phyloP scores from a whole-genome alignment of 257 asterid genomes.

The Fraxinus pennsylvanica region DNA sequence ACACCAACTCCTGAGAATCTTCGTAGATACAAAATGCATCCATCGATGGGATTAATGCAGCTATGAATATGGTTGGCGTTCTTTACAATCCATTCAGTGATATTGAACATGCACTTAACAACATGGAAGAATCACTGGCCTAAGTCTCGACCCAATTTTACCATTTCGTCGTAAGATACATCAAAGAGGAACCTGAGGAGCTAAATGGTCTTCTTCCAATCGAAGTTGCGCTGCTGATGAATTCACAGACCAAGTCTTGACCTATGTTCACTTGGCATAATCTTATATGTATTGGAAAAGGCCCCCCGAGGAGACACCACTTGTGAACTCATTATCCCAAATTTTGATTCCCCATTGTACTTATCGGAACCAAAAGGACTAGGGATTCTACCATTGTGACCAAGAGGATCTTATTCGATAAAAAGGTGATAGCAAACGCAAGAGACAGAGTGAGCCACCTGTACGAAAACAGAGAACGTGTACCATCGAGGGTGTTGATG shows the following conservation, averaged over 20 bases:
- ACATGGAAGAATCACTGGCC: slow-evolving; percentile 6
- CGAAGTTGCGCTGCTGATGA: no score
- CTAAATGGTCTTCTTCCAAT: background rate
- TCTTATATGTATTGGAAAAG: background rate
- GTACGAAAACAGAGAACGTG: background rate
- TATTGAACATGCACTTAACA: no score
- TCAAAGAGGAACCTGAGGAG: background rate
- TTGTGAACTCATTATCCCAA: no score
- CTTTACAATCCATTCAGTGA: slow-evolving; percentile 2
- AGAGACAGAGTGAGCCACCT: background rate
- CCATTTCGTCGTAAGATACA: slow-evolving; percentile 27
- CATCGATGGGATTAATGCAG: slow-evolving; percentile 1
- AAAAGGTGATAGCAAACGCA: slow-evolving; percentile 3
- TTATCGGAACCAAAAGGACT: background rate
- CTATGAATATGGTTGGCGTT: background rate
- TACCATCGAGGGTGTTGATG: slow-evolving; percentile 24
- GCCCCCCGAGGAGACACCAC: background rate
- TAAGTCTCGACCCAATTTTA: slow-evolving; percentile 17
- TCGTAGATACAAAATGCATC: background rate
- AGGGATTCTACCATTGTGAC: background rate
- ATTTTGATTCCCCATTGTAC: no score
- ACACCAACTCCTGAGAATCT: slow-evolving; percentile 21
- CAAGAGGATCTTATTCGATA: slow-evolving; percentile 15
- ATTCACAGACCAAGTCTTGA: no score
- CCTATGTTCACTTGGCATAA: background rate